Conservation (phyloP, 192 early-diverging fungal genomes). For the Lobosporangium transversale region DNA sequence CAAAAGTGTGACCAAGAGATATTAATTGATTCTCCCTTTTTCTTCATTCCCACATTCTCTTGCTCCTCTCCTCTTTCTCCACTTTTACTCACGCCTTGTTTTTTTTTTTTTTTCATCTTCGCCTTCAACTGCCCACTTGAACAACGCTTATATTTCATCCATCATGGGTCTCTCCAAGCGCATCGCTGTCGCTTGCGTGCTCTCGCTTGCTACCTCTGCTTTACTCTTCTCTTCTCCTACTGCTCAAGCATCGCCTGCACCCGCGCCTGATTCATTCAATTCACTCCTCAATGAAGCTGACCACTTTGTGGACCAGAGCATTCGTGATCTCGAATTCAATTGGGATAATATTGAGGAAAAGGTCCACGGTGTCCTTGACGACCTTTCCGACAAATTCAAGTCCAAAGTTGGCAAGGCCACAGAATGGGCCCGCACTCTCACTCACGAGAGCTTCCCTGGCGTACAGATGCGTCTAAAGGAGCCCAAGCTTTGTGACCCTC, state of each 20-base stretch:
- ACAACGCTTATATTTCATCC: neutral
- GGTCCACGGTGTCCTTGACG: slow-evolving; percentile 50
- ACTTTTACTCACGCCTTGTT: neutral
- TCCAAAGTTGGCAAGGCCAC: slow-evolving; percentile 33
- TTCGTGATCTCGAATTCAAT: slow-evolving; percentile 29
- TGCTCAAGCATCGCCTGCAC: slow-evolving; percentile 18
- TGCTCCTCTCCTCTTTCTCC: neutral
- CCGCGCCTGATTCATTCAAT: slow-evolving; percentile 28
- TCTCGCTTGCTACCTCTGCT: slow-evolving; percentile 43
- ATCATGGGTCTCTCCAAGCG: slow-evolving; percentile 42
- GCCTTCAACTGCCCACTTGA: neutral
- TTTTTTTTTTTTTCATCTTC: slow-evolving; percentile 1
- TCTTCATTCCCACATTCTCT: neutral
- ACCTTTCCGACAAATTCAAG: slow-evolving; percentile 42
- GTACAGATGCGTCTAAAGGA: slow-evolving; percentile 80
- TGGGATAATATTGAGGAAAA: slow-evolving; percentile 47
- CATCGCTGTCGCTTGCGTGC: slow-evolving; percentile 39
- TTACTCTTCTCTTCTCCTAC: slow-evolving; percentile 28
- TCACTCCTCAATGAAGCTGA: slow-evolving; percentile 33
- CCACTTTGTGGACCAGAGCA: slow-evolving; percentile 42
- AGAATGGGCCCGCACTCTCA: slow-evolving; percentile 56
- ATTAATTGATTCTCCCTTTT: neutral
- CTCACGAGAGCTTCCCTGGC: slow-evolving; percentile 73
- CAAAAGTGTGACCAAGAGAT: neutral
- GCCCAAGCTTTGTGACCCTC: slow-evolving; percentile 84